These are phyloP conservation scores for Jacaranda copaia DNA, from an alignment of 257 asterid genomes.

Conservation along the genomic window DNA sequence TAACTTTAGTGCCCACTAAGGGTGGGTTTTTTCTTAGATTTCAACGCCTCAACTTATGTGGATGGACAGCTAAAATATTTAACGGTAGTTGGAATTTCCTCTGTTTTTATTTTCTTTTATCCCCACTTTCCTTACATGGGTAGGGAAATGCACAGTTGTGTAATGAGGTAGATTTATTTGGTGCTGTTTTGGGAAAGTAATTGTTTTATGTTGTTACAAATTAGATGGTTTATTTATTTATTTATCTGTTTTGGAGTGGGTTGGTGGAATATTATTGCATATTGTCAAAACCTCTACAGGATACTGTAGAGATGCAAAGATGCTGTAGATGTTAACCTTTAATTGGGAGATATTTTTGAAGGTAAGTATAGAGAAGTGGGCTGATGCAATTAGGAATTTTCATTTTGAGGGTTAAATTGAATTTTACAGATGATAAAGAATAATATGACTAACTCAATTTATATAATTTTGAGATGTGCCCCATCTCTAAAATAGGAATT, in stretches of 20 bases:
- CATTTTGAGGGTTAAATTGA: no score
- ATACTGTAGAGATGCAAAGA: no score
- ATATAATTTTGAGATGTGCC: no score
- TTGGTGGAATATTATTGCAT: background rate
- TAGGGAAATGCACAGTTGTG: background rate
- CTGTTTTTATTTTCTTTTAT: background rate
- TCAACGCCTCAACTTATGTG: slow-evolving; percentile 23
- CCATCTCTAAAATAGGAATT: no score
- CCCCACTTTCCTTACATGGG: background rate
- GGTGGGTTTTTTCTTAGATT: slow-evolving; percentile 21
- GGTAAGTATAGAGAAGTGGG: no score
- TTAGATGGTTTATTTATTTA: background rate
- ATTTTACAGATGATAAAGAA: no score
- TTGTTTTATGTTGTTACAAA: background rate
- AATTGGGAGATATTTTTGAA: no score
- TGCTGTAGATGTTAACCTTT: no score
- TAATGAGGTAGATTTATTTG: no score
- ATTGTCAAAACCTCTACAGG: background rate
- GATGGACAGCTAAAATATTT: background rate
- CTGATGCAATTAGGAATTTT: no score
- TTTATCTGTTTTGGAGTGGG: background rate
- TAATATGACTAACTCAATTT: no score
- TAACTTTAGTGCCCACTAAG: background rate
- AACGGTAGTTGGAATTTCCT: background rate
- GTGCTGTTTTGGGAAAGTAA: background rate